Base-by-base conservation (phyloP, 2,329 filamentous ascomycete species). In the Cryphonectria nitschkei region DNA sequence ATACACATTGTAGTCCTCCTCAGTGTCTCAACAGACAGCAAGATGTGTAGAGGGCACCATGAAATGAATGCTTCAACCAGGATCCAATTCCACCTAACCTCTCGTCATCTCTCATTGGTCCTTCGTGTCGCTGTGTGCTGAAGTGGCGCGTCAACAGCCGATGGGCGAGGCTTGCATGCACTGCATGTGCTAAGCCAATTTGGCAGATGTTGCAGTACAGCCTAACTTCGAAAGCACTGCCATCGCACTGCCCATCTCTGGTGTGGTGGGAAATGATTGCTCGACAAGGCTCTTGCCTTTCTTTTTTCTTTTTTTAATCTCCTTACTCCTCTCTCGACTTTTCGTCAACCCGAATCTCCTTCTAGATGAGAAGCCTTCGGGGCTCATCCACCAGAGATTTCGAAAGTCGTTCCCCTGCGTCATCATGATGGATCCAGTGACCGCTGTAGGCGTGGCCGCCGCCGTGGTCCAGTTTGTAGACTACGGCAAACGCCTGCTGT, bases 381-480 rank as follows among this genome's bases (percentile, higher is more conserved):
- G 26, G 9, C 6, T 56, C 52, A 29, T 32, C 26, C 14, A 2
- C n/a, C 52, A 29, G 26, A 29, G 11, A 32, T 26, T 11, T 29
- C 52, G 26, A 56, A 16, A 16, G 26, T 29, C n/a, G 26, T 56
- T 6, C n/a, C 13, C 14, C 4, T 7, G 14, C 6, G 1, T 11
- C 52, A 11, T 56, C 58, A 32, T 22, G 19, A 41, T 66, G 50
- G 64, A 66, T 6, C 64, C 50, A 22, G 64, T 29, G 46, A 66
- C 50, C 22, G 46, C 46, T 2, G 26, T 66, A 11, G 64, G 64
- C 8, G 43, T 56, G 22, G 29, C 50, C 16, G 64, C 64, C 37
- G 64, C 64, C 22, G 50, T 37, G 13, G 64, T 66, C 64, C 64
- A 66, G 46, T 66, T 66, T 19, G 64, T 52, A 34, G 64, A 66